Evolutionary conservation across 768 basidiomycete species (phyloP).

Genomic region (Suillus americanus): DNA sequence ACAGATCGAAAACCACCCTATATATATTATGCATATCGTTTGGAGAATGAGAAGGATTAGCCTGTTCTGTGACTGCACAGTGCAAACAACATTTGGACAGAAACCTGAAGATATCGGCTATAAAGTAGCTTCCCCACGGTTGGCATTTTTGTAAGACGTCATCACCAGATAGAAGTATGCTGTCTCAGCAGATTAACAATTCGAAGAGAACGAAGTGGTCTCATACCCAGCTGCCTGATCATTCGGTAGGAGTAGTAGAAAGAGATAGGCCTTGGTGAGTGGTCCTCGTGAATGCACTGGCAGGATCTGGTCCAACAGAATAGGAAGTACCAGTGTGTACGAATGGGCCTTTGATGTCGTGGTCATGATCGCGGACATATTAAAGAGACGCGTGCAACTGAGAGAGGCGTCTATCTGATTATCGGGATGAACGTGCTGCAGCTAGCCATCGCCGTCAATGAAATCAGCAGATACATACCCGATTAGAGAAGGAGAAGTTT

Average conservation of each 20-base stretch:
- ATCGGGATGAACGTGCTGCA: background rate
- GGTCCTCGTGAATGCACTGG: too few relatives aligned
- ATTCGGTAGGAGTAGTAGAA: too few relatives aligned
- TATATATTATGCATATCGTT: background rate
- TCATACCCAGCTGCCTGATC: too few relatives aligned
- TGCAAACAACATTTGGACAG: background rate
- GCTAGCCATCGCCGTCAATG: conserved; percentile 10
- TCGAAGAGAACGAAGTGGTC: too few relatives aligned
- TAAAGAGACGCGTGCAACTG: conserved; percentile 45
- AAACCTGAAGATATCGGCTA: background rate
- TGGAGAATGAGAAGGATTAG: background rate
- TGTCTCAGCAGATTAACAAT: too few relatives aligned
- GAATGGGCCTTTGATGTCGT: background rate
- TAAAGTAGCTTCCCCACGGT: too few relatives aligned
- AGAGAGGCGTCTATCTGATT: background rate
- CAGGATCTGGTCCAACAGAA: conserved; percentile 41
- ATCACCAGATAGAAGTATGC: too few relatives aligned
- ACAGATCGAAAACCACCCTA: background rate
- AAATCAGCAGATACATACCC: conserved; percentile 34
- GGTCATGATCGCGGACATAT: conserved; percentile 39
- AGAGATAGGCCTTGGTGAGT: too few relatives aligned
- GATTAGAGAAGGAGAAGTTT: conserved; percentile 37
- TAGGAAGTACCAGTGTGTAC: conserved; percentile 35
- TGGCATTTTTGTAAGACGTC: too few relatives aligned
- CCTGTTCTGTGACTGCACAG: background rate